These are phyloP conservation scores for Acacia confusa DNA, from an alignment of 306 rosid species.

Conservation along the genomic window DNA sequence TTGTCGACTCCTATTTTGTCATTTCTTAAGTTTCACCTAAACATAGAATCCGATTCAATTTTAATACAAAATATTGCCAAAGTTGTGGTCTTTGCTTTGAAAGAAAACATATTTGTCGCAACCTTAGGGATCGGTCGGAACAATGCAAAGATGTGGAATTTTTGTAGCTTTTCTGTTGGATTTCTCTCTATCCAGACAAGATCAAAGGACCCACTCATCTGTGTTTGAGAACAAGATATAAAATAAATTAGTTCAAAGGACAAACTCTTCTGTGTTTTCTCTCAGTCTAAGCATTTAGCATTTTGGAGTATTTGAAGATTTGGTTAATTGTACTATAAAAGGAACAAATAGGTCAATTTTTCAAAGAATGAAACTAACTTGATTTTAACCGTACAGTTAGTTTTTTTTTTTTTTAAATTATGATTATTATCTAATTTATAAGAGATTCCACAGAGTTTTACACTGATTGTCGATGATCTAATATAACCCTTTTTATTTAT, in stretches of 20 bases:
- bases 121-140: constrained; percentile 2
- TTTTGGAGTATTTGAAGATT: neutral
- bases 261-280: too few species aligned
- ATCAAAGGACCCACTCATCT: neutral
- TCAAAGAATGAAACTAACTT: neutral
- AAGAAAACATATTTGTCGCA: neutral
- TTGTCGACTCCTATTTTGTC: neutral
- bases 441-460: too few species aligned
- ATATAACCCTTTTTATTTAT: neutral
- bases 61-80: neutral
- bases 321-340: neutral
- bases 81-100: neutral
- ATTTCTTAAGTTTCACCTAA: neutral
- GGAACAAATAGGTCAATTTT: neutral
- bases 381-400: neutral
- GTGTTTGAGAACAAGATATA: neutral
- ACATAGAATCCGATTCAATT: neutral
- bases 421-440: too few species aligned
- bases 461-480: too few species aligned
- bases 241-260: neutral
- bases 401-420: too few species aligned
- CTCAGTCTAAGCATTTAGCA: neutral
- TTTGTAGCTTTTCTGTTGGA: constrained; percentile 1
- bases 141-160: neutral
- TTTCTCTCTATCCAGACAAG: neutral